Evolutionary conservation across 345 rosid species (phyloP), one percentile per base, ranked within the genome.

Genomic region (Kernera saxatilis): DNA sequence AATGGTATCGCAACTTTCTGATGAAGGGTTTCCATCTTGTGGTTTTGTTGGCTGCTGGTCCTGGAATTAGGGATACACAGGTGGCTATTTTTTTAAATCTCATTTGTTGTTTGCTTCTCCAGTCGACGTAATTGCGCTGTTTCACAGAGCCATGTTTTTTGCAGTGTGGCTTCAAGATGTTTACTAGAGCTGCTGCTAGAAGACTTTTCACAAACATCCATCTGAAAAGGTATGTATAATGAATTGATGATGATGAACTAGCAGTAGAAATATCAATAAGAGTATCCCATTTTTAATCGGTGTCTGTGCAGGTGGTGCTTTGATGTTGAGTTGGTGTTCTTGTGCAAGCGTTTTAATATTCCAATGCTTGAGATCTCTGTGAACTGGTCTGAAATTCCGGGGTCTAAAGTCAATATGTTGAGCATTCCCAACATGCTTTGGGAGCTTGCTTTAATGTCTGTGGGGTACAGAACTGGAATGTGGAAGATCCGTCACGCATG

Each of bases 111-210:
- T 23, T 55, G 5, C 71, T 37, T 76, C 21, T 56, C 18, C 53
- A 17, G 61, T 58, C 57, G 39, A 58, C 36, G 41, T 9, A 27
- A 13, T 46, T 18, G 17, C 58, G 50, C 32, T 29, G 30, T 23
- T 49, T 49, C 15, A 45, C 25, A 4, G 15, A 23, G 64, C 41
- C 61, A 23, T 50, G 8, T 50, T 12, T 67, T 21, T 61, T 9
- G 56, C 89, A 94, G 99, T 94, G 99, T 83, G 99, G 99, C 57
- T 94, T 94, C 78, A 94, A 94, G 87, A 94, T 94, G 99, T 94
- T 94, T 81, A 89, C 97, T 1, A 84, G 99, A 82, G 89, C 96
- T 75, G 97, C 99, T n/a, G 98, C 96, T 13, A 84, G 92, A 76
- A 91, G 81, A 81, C 95, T 94, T 73, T 94, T 91, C 78, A 80